phyloP scores from a whole-genome alignment of 2,329 filamentous ascomycete genomes.

The Thielaviopsis cerberus region DNA sequence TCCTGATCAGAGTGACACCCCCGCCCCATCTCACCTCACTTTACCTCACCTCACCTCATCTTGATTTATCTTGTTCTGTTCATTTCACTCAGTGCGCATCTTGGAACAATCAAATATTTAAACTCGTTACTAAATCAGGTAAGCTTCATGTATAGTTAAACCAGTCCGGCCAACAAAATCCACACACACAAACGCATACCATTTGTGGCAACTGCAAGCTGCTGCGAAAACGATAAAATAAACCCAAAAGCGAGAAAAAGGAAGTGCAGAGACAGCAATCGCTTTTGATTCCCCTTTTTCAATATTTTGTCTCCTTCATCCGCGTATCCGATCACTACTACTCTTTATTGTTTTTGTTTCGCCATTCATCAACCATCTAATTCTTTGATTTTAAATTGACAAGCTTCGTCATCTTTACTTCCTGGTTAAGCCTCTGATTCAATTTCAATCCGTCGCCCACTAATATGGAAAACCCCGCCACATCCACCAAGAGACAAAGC shows the following conservation, averaged over 20 bases:
- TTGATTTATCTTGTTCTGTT: neutral
- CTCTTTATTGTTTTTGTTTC: neutral
- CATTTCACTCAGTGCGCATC: neutral
- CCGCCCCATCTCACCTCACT: neutral
- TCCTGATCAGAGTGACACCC: neutral
- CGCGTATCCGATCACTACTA: neutral
- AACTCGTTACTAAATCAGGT: neutral
- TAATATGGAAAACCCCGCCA: conserved; percentile 13
- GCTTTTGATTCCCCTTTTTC: neutral
- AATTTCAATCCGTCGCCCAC: neutral
- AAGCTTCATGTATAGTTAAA: neutral
- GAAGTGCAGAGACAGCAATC: neutral
- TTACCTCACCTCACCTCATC: neutral
- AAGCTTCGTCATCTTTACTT: neutral
- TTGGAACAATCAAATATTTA: neutral
- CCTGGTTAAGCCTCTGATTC: neutral
- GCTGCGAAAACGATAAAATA: neutral
- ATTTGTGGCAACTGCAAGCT: neutral
- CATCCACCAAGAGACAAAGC: conserved; percentile 2
- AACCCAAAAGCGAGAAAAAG: neutral
- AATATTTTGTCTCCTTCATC: neutral
- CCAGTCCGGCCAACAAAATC: neutral
- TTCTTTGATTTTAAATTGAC: neutral
- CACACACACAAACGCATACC: neutral
- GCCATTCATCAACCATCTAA: neutral